These are phyloP conservation scores for Kodamaea arcana DNA, from an alignment of 1,139 yeast genomes.

Conservation along the genomic window DNA sequence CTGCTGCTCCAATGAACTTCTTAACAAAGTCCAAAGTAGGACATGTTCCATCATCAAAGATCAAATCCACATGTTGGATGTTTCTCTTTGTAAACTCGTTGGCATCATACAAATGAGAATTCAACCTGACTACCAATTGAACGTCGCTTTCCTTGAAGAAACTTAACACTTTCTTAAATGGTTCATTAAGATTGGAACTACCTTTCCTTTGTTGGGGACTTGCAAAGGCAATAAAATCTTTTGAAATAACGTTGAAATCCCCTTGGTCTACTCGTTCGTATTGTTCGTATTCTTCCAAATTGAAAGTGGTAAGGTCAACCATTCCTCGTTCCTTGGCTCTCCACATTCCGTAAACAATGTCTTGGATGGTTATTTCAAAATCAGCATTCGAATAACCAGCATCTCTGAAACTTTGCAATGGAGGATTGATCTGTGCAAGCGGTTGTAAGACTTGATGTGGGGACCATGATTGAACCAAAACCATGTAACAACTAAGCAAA, in stretches of 20 bases:
- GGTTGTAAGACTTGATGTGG: conserved; percentile 98
- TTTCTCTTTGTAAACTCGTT: conserved; percentile 77
- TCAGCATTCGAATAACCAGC: conserved; percentile 97
- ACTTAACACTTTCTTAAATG: conserved; percentile 75
- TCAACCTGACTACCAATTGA: conserved; percentile 83
- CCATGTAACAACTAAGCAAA: conserved; percentile 89
- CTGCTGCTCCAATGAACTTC: conserved; percentile 92
- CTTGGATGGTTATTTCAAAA: conserved; percentile 89
- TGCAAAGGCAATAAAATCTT: conserved; percentile 95
- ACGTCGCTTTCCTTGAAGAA: conserved; percentile 73
- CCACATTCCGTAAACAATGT: conserved; percentile 95
- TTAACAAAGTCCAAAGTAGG: conserved; percentile 92
- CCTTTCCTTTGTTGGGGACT: conserved; percentile 76
- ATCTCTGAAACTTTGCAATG: conserved; percentile 91
- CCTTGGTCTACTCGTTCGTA: conserved; percentile 97
- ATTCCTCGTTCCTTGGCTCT: conserved; percentile 93
- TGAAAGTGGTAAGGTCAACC: conserved; percentile 82
- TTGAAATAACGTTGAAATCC: conserved; percentile 86
- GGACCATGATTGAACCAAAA: conserved; percentile 93
- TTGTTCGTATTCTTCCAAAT: conserved; percentile 88
- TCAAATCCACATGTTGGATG: conserved; percentile 88
- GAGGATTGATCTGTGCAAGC: conserved; percentile 86
- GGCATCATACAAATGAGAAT: conserved; percentile 85
- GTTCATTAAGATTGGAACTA: conserved; percentile 54
- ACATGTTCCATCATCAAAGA: conserved; percentile 97